Evolutionary conservation across 1,284 basidiomycete genomes (phyloP).

Genomic region (Cutaneotrichosporon sp.): DNA sequence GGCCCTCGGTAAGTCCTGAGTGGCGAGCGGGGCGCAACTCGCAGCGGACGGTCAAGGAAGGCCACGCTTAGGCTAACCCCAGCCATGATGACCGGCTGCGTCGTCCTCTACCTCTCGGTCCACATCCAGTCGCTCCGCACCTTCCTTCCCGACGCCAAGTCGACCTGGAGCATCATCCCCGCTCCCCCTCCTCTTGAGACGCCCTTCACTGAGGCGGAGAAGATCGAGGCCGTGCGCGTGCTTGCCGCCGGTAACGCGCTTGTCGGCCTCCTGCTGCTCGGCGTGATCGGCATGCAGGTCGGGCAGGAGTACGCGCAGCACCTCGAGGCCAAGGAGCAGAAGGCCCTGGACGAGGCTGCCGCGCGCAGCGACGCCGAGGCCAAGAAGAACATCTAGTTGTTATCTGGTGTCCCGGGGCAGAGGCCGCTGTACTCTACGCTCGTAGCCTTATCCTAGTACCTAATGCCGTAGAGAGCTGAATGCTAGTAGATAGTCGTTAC

Average conservation of each 20-base stretch:
- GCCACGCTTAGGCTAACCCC: conserved; percentile 17
- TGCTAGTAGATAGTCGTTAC: conserved; percentile 7
- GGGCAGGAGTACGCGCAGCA: conserved; percentile 82
- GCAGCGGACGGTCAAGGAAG: too few species aligned
- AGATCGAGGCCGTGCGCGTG: conserved; percentile 73
- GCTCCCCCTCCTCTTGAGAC: conserved; percentile 57
- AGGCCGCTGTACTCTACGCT: conserved; percentile 4
- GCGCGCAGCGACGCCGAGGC: conserved; percentile 20
- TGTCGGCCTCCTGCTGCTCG: conserved; percentile 64
- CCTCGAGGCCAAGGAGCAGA: conserved; percentile 64
- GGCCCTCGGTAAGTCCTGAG: conserved; percentile 63
- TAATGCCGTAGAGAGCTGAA: conserved; percentile 8
- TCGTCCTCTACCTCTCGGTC: conserved; percentile 77
- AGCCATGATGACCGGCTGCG: conserved; percentile 72
- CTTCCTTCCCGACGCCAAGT: conserved; percentile 48
- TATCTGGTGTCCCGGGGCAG: background rate
- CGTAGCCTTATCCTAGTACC: conserved; percentile 2
- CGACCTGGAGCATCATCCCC: conserved; percentile 50
- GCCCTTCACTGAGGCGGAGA: conserved; percentile 65
- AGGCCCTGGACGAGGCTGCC: conserved; percentile 54
- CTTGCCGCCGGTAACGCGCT: conserved; percentile 82
- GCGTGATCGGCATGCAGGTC: conserved; percentile 61
- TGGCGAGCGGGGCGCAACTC: too few species aligned
- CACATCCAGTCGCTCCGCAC: conserved; percentile 74
- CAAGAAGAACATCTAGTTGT: conserved; percentile 39